phyloP scores from a whole-genome alignment of 441 rosid species.

The Pelargonium cotyledonis region DNA sequence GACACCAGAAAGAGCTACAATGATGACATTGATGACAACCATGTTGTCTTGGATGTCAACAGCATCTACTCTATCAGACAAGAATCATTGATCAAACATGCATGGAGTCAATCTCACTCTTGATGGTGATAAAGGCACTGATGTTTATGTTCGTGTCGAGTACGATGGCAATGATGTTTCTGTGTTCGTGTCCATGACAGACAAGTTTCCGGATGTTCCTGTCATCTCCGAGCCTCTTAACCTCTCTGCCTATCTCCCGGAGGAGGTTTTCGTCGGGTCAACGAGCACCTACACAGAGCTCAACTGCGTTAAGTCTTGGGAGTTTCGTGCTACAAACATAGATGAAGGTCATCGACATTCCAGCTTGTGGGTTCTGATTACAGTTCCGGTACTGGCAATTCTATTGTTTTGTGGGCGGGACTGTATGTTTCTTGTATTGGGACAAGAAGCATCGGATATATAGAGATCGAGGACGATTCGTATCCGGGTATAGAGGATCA shows the following conservation, averaged over 20 bases:
- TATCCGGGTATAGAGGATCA: constrained; percentile 40
- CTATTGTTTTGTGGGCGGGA: neutral
- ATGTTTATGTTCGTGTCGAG: constrained; percentile 23
- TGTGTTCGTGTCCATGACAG: constrained; percentile 29
- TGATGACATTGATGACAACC: constrained; percentile 55
- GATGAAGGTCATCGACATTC: constrained; percentile 2
- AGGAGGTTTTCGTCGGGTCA: constrained; percentile 50
- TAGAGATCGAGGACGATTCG: constrained; percentile 21
- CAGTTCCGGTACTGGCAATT: constrained; percentile 18
- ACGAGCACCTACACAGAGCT: constrained; percentile 40
- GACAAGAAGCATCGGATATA: constrained; percentile 23
- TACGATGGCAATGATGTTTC: constrained; percentile 42
- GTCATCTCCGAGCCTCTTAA: constrained; percentile 36
- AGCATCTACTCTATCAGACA: constrained; percentile 36
- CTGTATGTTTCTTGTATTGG: constrained; percentile 14
- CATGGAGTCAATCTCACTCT: constrained; percentile 24
- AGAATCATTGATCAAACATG: constrained; percentile 29
- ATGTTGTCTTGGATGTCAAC: constrained; percentile 53
- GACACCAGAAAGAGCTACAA: constrained; percentile 52
- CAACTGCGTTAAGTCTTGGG: constrained; percentile 54
- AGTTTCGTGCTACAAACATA: constrained; percentile 30
- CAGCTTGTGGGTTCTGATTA: constrained; percentile 33
- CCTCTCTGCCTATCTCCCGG: constrained; percentile 45
- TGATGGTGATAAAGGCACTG: neutral
- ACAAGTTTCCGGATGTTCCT: constrained; percentile 15